Percentiles rank a stretch among this genome's conserved stretches.
Evolutionary conservation across 192 early-diverging fungal species (phyloP).

Genomic region (Haplosporangium gracile): DNA sequence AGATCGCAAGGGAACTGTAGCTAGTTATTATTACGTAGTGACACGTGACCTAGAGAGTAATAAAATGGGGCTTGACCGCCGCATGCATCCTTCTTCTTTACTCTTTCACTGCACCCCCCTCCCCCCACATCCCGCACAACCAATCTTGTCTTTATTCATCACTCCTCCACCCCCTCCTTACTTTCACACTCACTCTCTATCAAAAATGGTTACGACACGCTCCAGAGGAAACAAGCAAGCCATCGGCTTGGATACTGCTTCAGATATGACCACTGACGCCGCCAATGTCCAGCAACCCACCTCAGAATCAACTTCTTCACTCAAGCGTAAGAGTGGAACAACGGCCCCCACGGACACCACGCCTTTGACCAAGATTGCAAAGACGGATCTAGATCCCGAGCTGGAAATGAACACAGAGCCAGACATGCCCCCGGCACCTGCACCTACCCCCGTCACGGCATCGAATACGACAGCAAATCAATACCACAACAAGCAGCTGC

Average conservation of each 20-base stretch:
- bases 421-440: conserved; percentile 2
- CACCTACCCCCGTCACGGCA: conserved; percentile 4
- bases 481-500: neutral
- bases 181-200: neutral
- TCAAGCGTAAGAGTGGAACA: conserved; percentile 17
- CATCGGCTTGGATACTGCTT: neutral
- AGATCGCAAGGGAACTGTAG: too few species aligned
- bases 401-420: conserved; percentile 9
- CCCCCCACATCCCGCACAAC: neutral
- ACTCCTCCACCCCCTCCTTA: neutral
- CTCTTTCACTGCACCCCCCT: neutral
- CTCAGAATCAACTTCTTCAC: neutral
- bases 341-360: neutral
- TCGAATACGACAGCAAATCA: neutral
- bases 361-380: neutral
- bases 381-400: conserved; percentile 11
- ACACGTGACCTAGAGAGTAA: neutral
- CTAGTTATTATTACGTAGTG: neutral
- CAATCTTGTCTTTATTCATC: neutral
- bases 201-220: conserved; percentile 27
- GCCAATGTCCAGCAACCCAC: neutral
- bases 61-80: neutral
- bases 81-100: neutral
- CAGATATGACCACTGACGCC: neutral
- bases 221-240: conserved; percentile 26